phyloP scores from a whole-genome alignment of 1,284 basidiomycete genomes.

The Cryptococcus sp. region DNA sequence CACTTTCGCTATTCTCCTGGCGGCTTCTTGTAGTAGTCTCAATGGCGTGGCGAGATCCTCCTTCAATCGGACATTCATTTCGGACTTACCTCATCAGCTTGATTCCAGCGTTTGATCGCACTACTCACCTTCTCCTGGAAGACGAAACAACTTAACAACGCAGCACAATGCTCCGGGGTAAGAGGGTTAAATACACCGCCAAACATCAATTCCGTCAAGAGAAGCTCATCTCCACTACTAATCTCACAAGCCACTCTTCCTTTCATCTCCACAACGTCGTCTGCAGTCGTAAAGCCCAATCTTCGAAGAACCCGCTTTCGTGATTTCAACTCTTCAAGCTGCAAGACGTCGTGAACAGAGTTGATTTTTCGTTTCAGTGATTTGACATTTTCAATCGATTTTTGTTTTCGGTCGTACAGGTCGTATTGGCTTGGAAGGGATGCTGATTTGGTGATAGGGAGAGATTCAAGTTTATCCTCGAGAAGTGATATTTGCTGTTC shows the following conservation, averaged over 20 bases:
- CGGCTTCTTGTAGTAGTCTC: constrained; percentile 91
- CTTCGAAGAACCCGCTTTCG: constrained; percentile 90
- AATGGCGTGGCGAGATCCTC: constrained; percentile 90
- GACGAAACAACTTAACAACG: constrained; percentile 90
- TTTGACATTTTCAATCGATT: constrained; percentile 65
- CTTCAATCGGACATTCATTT: constrained; percentile 76
- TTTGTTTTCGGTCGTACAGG: constrained; percentile 71
- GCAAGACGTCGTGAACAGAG: constrained; percentile 84
- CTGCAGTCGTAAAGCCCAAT: constrained; percentile 79
- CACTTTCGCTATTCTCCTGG: constrained; percentile 89
- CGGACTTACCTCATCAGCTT: constrained; percentile 58
- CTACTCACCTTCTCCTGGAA: constrained; percentile 86
- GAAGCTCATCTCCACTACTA: constrained; percentile 90
- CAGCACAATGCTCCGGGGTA: constrained; percentile 86
- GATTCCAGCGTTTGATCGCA: neutral
- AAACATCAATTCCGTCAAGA: constrained; percentile 96
- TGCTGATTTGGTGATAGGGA: constrained; percentile 68
- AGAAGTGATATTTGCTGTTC: constrained; percentile 81
- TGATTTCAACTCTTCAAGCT: constrained; percentile 94
- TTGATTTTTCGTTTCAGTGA: constrained; percentile 78
- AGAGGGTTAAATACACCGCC: constrained; percentile 92
- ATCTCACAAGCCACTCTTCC: constrained; percentile 98
- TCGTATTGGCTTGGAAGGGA: constrained; percentile 74
- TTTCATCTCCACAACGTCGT: constrained; percentile 97
- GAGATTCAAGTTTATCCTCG: constrained; percentile 73